Conservation (phyloP, 2,329 filamentous ascomycete species). For the Talaromyces sp. region DNA sequence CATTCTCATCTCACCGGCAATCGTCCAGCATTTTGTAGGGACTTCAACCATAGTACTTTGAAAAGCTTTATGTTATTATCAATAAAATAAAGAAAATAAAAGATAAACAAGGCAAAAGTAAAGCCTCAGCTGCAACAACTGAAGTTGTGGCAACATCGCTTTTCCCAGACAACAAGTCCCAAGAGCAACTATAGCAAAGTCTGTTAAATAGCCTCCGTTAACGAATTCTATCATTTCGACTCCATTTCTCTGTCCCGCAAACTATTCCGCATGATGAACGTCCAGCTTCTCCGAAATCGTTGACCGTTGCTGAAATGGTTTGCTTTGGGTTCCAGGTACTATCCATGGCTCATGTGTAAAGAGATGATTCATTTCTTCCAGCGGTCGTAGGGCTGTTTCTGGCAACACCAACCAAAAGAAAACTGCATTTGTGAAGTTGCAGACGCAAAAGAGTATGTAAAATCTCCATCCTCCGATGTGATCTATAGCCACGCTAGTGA, state of each 20-base stretch:
- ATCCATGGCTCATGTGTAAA: conserved; percentile 62
- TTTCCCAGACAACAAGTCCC: too few species aligned
- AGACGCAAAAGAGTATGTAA: conserved; percentile 59
- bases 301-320: not conserved
- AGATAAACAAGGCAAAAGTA: too few species aligned
- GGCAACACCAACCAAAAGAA: conserved; percentile 65
- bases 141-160: too few species aligned
- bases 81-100: too few species aligned
- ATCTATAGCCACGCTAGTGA: conserved; percentile 57
- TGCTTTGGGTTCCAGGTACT: conserved; percentile 28
- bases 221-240: not conserved
- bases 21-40: too few species aligned
- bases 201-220: not conserved
- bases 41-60: too few species aligned
- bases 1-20: too few species aligned
- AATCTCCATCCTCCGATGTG: conserved; percentile 50
- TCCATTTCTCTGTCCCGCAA: not conserved
- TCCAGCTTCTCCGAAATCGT: not conserved
- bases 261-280: not conserved
- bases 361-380: conserved; percentile 65
- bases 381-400: conserved; percentile 57
- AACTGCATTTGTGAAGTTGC: conserved; percentile 63
- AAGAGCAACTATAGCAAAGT: not conserved
- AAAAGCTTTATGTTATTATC: too few species aligned
- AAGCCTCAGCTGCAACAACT: too few species aligned